Percentiles rank a stretch among this genome's conserved stretches.
Evolutionary conservation across 345 rosid species (phyloP).

Genomic region (Murraya koenigii): DNA sequence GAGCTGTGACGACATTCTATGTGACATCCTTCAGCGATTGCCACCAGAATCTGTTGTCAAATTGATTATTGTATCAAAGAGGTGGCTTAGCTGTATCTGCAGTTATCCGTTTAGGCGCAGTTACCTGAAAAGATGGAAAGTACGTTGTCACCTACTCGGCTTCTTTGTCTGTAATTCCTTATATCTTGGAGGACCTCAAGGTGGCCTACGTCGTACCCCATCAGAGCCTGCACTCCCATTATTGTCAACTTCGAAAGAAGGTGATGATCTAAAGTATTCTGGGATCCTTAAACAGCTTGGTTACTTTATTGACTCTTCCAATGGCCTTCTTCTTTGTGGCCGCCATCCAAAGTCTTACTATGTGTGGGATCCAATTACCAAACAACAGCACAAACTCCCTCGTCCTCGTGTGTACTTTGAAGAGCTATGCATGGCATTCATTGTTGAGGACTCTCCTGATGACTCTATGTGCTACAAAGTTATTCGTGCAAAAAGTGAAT

Average conservation of each 20-base stretch:
- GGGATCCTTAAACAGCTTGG: constrained; percentile 48
- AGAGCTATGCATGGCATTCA: constrained; percentile 58
- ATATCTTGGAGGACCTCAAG: constrained; percentile 47
- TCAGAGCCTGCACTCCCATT: constrained; percentile 53
- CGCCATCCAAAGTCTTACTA: constrained; percentile 64
- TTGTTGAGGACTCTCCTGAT: constrained; percentile 42
- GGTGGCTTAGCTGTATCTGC: constrained; percentile 55
- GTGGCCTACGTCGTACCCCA: constrained; percentile 37
- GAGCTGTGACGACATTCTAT: constrained; percentile 45
- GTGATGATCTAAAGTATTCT: constrained; percentile 52
- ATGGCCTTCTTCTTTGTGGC: constrained; percentile 63
- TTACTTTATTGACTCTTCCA: constrained; percentile 60
- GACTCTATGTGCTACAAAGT: constrained; percentile 45
- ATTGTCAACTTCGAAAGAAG: constrained; percentile 50
- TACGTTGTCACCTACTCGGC: constrained; percentile 47
- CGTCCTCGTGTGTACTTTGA: constrained; percentile 49
- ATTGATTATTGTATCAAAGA: constrained; percentile 48
- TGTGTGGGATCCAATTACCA: constrained; percentile 49
- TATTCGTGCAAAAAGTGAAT: constrained; percentile 53
- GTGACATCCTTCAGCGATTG: constrained; percentile 44
- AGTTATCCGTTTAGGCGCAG: constrained; percentile 40
- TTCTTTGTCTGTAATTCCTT: constrained; percentile 46
- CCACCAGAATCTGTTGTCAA: constrained; percentile 48
- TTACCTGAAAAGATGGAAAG: constrained; percentile 45
- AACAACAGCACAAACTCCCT: constrained; percentile 40